Evolutionary conservation across 371 early-diverging fungal species (phyloP), one percentile per base, ranked within the genome.

Genomic region (Blyttiomyces sp.): DNA sequence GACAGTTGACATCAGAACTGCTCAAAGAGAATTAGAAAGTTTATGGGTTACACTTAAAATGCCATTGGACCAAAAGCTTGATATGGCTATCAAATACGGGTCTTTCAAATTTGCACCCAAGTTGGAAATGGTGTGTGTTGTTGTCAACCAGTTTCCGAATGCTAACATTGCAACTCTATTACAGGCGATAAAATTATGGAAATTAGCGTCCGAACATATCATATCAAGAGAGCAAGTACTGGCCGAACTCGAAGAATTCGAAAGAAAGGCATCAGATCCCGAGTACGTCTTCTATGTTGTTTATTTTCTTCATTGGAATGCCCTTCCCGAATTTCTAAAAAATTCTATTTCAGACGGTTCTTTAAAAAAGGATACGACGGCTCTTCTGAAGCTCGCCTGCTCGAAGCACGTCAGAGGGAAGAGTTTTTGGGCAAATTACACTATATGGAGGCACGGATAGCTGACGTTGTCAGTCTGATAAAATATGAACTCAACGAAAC

Each of bases 21-120:
- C 68, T 6, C 80, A 79, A 59, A 19, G 54, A 17, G 69, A 75
- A 46, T 62, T 80, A 27, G 77, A 75, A 52, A 23, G 21, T 0
- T 45, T 80, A 5, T 80, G 80, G 80, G 58, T 66, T 2, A 43
- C 54, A n/a, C 58, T 80, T 26, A 71, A 77, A 50, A 80, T 75
- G 74, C 75, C 80, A 1, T 39, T 64, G 1, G 77, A 75, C 48
- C 75, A 80, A 48, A 72, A 75, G 50, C 57, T 74, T 21, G 74
- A 75, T 48, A 80, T 80, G 80, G 80, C 80, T 2, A 73, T 76
- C 49, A 80, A 76, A 52, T 80, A 80, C 57, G 80, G 80, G 3
- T 60, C 63, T 7, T 66, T 66, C 63, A 64, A 66, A 55, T 75
- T 68, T 58, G 66, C 64, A 17, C 54, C 61, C 1, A 73, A 76